Evolutionary conservation across 805 yeast genomes (phyloP), one percentile per base, ranked within the genome.

Genomic region (Candida corydali): DNA sequence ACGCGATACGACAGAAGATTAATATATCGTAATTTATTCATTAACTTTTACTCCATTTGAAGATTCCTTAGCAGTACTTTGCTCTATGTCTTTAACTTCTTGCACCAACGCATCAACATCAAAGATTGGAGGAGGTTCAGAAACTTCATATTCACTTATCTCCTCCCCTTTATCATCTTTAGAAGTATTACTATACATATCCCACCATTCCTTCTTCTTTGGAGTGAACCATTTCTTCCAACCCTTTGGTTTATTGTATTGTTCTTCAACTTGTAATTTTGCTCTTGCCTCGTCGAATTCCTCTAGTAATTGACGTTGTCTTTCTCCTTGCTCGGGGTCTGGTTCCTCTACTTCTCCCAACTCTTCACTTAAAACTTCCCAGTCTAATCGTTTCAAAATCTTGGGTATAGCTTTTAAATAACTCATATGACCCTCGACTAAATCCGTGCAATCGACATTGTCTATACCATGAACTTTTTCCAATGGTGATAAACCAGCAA

Each of bases 281-380:
- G 76, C 78, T 38, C 86, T 74, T 1, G 95, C 95, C 45, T 83
- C 86, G 46, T 87, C 96, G 49, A 91, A 84, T 55, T 93, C 98
- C 39, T 70, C 68, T 9, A 93, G 73, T 50, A 93, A 67, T 52
- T 86, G 79, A 41, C 96, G 70, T 52, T 88, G 94, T 46, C 91
- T 77, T 46, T 88, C 88, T 17, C 78, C 74, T 50, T 82, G 79
- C 47, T 86, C 95, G 2, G 95, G 86, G 57, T 91, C 96, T 0
- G 96, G 94, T 53, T 91, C 97, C 55, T 89, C 97, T 47, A 93
- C 89, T 59, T 93, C 98, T 14, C 85, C 82, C 54, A 93, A 93
- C 55, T 89, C 96, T 41, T 93, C 98, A 44, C 82, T 77, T 28
- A 88, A 56, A 4, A 93, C 87, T 38, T 85, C 82, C 79, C 94